Evolutionary conservation across 2,329 filamentous ascomycete species (phyloP), one percentile per base, ranked within the genome.

Genomic region (Byssoonygena ceratinophila): DNA sequence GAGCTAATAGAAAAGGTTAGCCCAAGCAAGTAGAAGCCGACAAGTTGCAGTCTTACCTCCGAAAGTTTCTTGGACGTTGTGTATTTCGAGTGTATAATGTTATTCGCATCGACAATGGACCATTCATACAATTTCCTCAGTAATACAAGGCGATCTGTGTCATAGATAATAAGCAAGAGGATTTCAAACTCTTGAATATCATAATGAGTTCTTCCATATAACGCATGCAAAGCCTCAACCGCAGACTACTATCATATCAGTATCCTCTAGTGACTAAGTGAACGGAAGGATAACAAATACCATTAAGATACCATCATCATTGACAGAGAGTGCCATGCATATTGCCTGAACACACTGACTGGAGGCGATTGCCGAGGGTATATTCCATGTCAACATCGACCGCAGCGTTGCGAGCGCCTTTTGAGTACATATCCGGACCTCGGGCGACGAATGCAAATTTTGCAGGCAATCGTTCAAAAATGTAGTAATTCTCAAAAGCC

Each of bases 31-130:
- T 40, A 9, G 40, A 40, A 39, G n/a, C 34, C 3, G 4, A n/a
- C 3, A 20, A 44, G 12, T 44, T 2, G 6, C n/a, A 44, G 7
- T 3, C 71, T 59, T 76, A 89, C 86, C 79, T 98, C 92, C 1
- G 90, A 89, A 44, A 97, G 80, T 68, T 94, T 96, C 72, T 97
- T 97, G 37, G 87, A 82, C 59, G 96, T 82, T 52, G 87, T 82
- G 66, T 98, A 97, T 65, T 89, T 94, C 63, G 89, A 84, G 62
- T 95, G 88, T 59, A 96, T 87, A 54, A 95, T 81, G 60, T 95
- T 84, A 54, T 87, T 80, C 2, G 87, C 79, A 58, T 89, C 84
- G 40, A 91, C 83, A 9, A 81, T 70, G 3, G 87, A 87, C 85
- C 87, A 92, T 56, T 84, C 80, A 61, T 87, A 89, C 11, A 95